Evolutionary conservation across 2,329 filamentous ascomycete genomes (phyloP).

Genomic region (Diaporthe sp.): DNA sequence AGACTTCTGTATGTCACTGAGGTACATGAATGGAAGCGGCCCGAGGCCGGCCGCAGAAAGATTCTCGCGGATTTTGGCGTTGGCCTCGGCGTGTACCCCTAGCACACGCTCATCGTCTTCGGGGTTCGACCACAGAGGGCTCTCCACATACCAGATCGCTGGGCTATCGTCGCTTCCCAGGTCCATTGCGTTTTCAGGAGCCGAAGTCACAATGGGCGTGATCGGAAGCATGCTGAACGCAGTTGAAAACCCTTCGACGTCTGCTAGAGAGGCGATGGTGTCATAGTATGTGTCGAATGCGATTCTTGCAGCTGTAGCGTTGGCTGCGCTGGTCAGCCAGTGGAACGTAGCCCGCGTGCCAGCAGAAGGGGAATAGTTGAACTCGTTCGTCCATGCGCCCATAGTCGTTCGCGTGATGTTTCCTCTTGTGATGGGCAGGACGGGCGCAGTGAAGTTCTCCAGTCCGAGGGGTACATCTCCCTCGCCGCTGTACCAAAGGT

Average conservation of each 20-base stretch:
- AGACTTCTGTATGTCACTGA: slow-evolving; percentile 9
- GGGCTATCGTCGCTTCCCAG: neutral
- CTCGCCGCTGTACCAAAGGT: neutral
- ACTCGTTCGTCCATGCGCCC: neutral
- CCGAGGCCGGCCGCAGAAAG: neutral
- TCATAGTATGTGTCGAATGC: neutral
- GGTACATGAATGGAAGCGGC: neutral
- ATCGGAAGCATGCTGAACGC: neutral
- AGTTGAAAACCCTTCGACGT: neutral
- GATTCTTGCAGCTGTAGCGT: neutral
- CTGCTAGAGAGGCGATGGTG: neutral
- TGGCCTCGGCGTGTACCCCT: neutral
- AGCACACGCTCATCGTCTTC: neutral
- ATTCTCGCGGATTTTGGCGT: neutral
- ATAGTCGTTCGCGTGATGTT: neutral
- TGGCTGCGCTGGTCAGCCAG: neutral
- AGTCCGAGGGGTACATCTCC: neutral
- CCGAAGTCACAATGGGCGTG: neutral
- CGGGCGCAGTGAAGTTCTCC: neutral
- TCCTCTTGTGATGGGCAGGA: neutral
- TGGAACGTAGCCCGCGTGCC: neutral
- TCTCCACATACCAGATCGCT: neutral
- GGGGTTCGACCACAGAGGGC: neutral
- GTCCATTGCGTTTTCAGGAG: no score
- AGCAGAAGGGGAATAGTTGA: neutral